These are phyloP conservation scores for Salix suchowensis DNA, from an alignment of 345 rosid genomes.

Conservation along the genomic window DNA sequence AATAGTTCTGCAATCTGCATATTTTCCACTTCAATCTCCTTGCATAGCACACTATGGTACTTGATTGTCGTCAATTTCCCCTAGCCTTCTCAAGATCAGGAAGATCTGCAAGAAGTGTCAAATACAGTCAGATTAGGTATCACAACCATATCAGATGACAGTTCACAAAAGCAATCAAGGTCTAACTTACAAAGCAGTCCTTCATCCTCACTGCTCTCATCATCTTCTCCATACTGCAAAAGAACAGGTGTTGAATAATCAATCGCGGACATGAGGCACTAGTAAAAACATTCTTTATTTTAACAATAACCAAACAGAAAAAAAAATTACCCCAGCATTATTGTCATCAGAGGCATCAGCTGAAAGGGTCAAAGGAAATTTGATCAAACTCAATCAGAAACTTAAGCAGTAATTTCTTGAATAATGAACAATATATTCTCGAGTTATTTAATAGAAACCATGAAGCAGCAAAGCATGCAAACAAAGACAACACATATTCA, in stretches of 20 bases:
- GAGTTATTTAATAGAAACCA: not conserved
- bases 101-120: constrained; percentile 55
- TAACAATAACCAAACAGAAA: not conserved
- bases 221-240: constrained; percentile 56
- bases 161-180: not conserved
- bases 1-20: not conserved
- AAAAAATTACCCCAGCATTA: constrained; percentile 42
- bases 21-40: not conserved
- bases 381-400: constrained; percentile 13
- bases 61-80: constrained; percentile 29
- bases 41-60: not conserved
- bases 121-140: not conserved
- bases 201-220: constrained; percentile 77
- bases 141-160: not conserved
- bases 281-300: not conserved
- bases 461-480: not conserved
- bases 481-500: not conserved
- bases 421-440: not conserved
- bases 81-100: constrained; percentile 96
- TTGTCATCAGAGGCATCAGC: constrained; percentile 69
- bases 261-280: not conserved
- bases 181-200: constrained; percentile 90
- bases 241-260: not conserved
- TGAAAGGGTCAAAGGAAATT: constrained; percentile 31
- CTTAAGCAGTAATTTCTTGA: not conserved